Evolutionary conservation across 2,329 filamentous ascomycete species (phyloP), one percentile per base, ranked within the genome.

Genomic region (Colletotrichum chrysophilum): DNA sequence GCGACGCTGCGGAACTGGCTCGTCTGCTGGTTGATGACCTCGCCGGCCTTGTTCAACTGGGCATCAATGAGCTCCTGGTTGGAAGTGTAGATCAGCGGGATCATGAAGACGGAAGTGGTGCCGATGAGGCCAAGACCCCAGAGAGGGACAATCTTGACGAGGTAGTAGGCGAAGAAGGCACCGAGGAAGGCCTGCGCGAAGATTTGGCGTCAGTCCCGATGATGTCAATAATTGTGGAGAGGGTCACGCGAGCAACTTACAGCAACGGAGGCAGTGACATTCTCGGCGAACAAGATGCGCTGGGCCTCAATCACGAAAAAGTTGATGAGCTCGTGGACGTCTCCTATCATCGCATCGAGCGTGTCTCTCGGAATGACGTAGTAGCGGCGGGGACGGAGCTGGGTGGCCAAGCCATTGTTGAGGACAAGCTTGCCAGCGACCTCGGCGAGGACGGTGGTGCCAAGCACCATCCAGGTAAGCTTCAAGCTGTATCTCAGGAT

Each of bases 271-370:
- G 87, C 89, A 77, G 86, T 84, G 74, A 94, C 83, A 79, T 94
- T 94, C 88, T 94, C 93, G 58, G 89, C 92, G 78, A 92, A 94
- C 72, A 94, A 81, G 78, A 94, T 90, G 77, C 92, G 89, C 87
- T 94, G 93, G 66, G 89, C 87, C 86, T 94, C 93, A 73, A 94
- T 93, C 76, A 93, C 88, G 79, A 94, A 92, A 84, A 94, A 94
- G 88, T 94, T 94, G 85, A 93, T 84, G 75, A 94, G 88, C 84
- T 94, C 92, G 80, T 93, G 90, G 55, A 92, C 86, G 78, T 94
- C 93, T 72, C 91, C 91, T 79, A 93, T 89, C 78, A 92, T 79
- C 73, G 85, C 83, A 79, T 94, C 91, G 52, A 94, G 84, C 8
- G 91, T 91, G 79, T 93, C 90, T 78, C 90, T 89, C 12, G 92